Base-by-base conservation (phyloP, 306 rosid genomes). In the Cyamopsis tetragonoloba region DNA sequence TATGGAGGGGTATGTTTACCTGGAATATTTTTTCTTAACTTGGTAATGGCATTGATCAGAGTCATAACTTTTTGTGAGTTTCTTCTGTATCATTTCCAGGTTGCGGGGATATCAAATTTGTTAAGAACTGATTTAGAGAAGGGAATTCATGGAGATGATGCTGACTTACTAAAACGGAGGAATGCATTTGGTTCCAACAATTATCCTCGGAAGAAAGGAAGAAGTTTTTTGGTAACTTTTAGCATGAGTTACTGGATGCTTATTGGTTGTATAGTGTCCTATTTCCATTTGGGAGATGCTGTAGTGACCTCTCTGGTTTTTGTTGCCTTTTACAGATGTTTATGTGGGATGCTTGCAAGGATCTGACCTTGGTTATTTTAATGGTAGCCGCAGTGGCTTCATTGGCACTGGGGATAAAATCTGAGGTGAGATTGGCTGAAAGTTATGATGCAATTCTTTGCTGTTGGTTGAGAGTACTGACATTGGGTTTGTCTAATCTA, bases 281-380 rank as follows among this genome's bases (percentile, higher is more conserved):
- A n/a, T 48, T 62, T 32, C 38, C 39, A 10, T 38, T 8, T n/a
- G 3, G n/a, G 26, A 6, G 11, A 48, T 67, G 4, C 7, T 28
- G 2, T 13, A 2, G 32, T 62, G 73, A 68, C 57, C 10, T 50
- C 38, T 12, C 58, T 68, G n/a, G 12, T 41, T 76, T 74, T 75
- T 49, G 4, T 23, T 58, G 18, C 70, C 12, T 78, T 42, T 37
- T 46, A 28, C 84, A 95, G 99, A 84, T 86, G 88, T 95, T 91
- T 79, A 38, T 95, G 49, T 95, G 97, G 99, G 99, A 95, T 81
- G 96, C 99, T 62, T 95, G 99, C 91, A 96, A 95, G 88, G 99
- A 95, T 78, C 92, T 91, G 80, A 95, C 99, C 57, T 77, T 95
- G 79, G 69, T 95, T 70, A 95, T 95, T 83, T 81, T 95, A 80